Evolutionary conservation across 2,329 filamentous ascomycete genomes (phyloP).

Genomic region (Magnaporthiopsis incrustans): DNA sequence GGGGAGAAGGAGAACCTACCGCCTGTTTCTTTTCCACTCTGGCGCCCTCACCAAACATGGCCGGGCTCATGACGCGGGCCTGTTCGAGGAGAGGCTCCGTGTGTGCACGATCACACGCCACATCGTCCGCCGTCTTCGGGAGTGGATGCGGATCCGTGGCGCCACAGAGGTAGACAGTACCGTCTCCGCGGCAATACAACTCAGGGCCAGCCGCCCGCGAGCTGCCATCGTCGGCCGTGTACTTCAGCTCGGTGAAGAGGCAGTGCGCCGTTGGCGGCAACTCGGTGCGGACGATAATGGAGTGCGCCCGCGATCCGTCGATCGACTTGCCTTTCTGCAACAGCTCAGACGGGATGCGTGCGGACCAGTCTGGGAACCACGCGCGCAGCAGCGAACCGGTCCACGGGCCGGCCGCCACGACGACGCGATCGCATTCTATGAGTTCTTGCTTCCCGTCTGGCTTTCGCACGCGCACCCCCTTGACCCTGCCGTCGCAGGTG

Average conservation of each 20-base stretch:
- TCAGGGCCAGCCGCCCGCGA: constrained; percentile 61
- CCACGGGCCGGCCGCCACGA: constrained; percentile 59
- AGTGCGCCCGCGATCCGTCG: constrained; percentile 47
- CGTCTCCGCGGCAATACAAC: constrained; percentile 83
- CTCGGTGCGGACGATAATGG: constrained; percentile 1
- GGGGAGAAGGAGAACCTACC: background rate
- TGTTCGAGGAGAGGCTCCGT: constrained; percentile 85
- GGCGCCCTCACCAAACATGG: constrained; percentile 32
- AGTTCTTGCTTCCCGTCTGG: constrained; percentile 16
- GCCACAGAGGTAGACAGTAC: constrained; percentile 91
- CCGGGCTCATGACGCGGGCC: constrained; percentile 54
- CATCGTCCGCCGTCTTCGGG: constrained; percentile 66
- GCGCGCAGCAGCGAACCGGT: constrained; percentile 46
- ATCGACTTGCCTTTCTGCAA: constrained; percentile 6
- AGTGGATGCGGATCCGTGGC: constrained; percentile 48
- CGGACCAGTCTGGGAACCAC: background rate
- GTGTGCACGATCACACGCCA: constrained; percentile 64
- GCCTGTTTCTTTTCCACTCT: constrained; percentile 72
- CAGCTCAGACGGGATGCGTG: background rate
- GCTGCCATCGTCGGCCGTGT: constrained; percentile 43
- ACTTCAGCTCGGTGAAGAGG: constrained; percentile 74
- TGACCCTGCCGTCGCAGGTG: constrained; percentile 42
- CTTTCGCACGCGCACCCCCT: constrained; percentile 41
- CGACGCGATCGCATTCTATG: constrained; percentile 43
- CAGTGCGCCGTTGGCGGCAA: constrained; percentile 4